A percentile compares a stretch with the other conserved stretches of the same genome.
Conservation (phyloP, 495 filamentous ascomycete species). For the Thozetella sp. region DNA sequence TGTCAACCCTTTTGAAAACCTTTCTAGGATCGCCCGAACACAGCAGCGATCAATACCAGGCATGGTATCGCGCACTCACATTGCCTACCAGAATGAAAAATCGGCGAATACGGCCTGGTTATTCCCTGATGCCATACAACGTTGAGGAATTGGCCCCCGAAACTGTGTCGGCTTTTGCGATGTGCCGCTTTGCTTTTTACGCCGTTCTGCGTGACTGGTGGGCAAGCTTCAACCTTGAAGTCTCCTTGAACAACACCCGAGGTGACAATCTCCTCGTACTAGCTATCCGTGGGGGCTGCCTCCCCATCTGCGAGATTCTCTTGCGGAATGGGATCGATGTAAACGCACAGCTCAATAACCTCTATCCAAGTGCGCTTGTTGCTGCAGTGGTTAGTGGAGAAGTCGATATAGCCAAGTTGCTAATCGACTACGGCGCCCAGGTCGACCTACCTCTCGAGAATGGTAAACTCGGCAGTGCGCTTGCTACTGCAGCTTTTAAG, state of each 20-base stretch:
- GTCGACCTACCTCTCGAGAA: too few species aligned
- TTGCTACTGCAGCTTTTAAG: too few species aligned
- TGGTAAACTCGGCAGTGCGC: too few species aligned
- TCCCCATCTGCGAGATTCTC: constrained; percentile 6
- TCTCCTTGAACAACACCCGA: neutral
- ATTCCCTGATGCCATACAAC: too few species aligned
- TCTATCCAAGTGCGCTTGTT: too few species aligned
- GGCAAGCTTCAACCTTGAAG: constrained; percentile 12
- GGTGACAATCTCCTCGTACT: constrained; percentile 4
- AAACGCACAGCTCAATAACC: too few species aligned
- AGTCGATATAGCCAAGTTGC: too few species aligned
- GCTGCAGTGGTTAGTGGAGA: too few species aligned
- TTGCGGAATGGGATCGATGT: constrained; percentile 19
- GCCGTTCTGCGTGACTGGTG: constrained; percentile 30
- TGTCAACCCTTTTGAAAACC: constrained; percentile 18
- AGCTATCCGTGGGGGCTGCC: neutral
- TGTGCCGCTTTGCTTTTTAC: constrained; percentile 25
- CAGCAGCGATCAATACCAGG: constrained; percentile 26
- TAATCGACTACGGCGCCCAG: too few species aligned
- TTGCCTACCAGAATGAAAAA: neutral
- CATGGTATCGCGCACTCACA: constrained; percentile 21
- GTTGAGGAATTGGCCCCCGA: constrained; percentile 1
- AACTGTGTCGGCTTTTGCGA: constrained; percentile 14
- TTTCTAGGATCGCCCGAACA: constrained; percentile 29
- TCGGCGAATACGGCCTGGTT: neutral